Evolutionary conservation across 2,329 filamentous ascomycete species (phyloP), one percentile per base, ranked within the genome.

Genomic region (Colletotrichum endophyticum): DNA sequence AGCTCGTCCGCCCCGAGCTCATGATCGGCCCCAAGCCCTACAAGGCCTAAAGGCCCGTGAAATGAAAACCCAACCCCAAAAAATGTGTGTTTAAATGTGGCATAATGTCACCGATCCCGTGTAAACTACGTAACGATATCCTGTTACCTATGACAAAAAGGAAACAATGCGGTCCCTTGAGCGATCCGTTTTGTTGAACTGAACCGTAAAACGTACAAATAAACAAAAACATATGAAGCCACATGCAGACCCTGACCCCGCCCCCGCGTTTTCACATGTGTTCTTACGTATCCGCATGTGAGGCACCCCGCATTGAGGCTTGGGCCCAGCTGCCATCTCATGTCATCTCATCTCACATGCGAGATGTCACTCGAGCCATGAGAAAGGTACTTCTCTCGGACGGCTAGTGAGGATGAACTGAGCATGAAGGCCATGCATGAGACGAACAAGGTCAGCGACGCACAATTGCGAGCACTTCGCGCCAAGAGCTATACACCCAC

Each of bases 1-100:
- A 92, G 80, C 90, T 98, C 79, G 97, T 99, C 80, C 93, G 93
- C 82, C 97, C 97, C 28, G 96, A 99, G 89, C 91, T 99, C 83
- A 99, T 99, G 96, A 90, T 99, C 83, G 93, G 94, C 76, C 96
- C 96, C 66, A 94, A 92, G 86, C 85, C 89, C 67, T 91, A 91
- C 87, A 91, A 91, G 86, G 83, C 81, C 56, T 89, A 87, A 80
- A 66, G 11, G 19, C 19, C 19, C 49, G 22, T 13, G 16, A 19
- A 8, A n/a, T 25, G 62, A 64, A 44, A 19, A 4, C 49, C 39
- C 44, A 49, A 7, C 5, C 39, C 36, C 12, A 39, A 3, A 56
- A 56, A 74, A 68, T 4, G 16, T 73, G 71, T 73, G 44, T 34
- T 59, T 36, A 22, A 30, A 59, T 59, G 61, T 71, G 44, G 64